phyloP scores from a whole-genome alignment of 352 stramenopile genomes.

The Pythium sukuiense region DNA sequence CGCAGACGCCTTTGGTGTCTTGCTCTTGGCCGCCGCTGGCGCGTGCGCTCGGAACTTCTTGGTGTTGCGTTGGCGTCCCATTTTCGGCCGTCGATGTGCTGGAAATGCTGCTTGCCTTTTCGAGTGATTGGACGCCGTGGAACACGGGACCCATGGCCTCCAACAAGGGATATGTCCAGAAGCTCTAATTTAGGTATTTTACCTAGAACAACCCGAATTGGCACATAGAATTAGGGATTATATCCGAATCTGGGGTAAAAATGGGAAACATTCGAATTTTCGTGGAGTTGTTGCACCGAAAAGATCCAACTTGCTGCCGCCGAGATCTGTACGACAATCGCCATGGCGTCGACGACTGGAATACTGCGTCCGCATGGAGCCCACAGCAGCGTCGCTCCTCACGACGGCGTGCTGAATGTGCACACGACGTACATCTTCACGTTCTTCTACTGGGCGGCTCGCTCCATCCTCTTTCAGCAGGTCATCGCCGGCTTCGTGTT shows the following conservation, averaged over 20 bases:
- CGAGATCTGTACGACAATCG: background rate
- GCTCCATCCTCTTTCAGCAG: constrained; percentile 42
- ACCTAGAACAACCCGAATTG: too few relatives aligned
- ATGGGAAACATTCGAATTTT: constrained; percentile 20
- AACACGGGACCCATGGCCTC: constrained; percentile 1
- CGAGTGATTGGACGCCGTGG: constrained; percentile 7
- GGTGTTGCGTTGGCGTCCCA: constrained; percentile 55
- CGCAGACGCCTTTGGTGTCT: constrained; percentile 11
- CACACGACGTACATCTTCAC: constrained; percentile 33
- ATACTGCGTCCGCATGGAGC: background rate
- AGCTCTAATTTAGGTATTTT: constrained; percentile 5
- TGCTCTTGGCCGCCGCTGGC: constrained; percentile 41
- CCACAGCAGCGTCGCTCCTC: background rate
- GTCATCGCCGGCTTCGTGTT: constrained; percentile 40
- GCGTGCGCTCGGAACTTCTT: constrained; percentile 58
- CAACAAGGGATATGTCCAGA: background rate
- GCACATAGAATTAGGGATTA: too few relatives aligned
- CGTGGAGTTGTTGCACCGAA: background rate
- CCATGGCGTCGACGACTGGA: background rate
- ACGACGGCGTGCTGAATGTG: constrained; percentile 27
- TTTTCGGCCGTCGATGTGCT: constrained; percentile 16
- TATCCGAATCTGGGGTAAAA: background rate
- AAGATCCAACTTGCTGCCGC: background rate
- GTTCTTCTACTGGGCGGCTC: constrained; percentile 31
- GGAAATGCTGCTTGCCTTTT: background rate